These are phyloP conservation scores for Lactifluus volemus DNA, from an alignment of 768 basidiomycete species.

Conservation along the genomic window DNA sequence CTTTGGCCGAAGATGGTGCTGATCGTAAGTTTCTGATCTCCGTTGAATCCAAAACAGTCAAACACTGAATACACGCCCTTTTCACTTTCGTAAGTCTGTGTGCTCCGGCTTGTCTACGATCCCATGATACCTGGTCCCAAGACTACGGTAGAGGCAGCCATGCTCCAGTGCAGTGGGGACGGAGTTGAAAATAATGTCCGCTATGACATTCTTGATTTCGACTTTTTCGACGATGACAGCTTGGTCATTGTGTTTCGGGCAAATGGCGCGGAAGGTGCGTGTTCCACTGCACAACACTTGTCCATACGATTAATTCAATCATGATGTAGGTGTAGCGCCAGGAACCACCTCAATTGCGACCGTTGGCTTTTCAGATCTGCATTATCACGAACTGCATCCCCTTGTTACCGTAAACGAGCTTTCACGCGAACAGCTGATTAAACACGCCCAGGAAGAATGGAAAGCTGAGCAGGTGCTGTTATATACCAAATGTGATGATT, in stretches of 20 bases:
- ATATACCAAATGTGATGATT: constrained; percentile 23
- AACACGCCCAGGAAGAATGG: constrained; percentile 45
- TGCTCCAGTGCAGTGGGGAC: constrained; percentile 45
- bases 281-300: constrained; percentile 20
- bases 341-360: constrained; percentile 54
- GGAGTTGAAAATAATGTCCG: constrained; percentile 31
- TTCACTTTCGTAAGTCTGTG: constrained; percentile 37
- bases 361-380: constrained; percentile 51
- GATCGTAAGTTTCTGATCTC: constrained; percentile 36
- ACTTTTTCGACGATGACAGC: constrained; percentile 73
- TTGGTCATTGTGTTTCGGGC: constrained; percentile 56
- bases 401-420: constrained; percentile 43
- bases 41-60: constrained; percentile 13
- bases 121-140: constrained; percentile 32
- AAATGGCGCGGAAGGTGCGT: constrained; percentile 42
- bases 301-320: constrained; percentile 14
- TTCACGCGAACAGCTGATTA: constrained; percentile 60
- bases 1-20: constrained; percentile 26
- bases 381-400: constrained; percentile 44
- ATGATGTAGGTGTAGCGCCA: constrained; percentile 27
- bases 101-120: constrained; percentile 45
- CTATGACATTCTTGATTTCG: constrained; percentile 52
- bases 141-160: constrained; percentile 34
- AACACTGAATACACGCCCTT: constrained; percentile 7
- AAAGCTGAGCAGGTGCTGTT: constrained; percentile 53